phyloP scores from a whole-genome alignment of 495 filamentous ascomycete species.

The Glarea lozoyensis region DNA sequence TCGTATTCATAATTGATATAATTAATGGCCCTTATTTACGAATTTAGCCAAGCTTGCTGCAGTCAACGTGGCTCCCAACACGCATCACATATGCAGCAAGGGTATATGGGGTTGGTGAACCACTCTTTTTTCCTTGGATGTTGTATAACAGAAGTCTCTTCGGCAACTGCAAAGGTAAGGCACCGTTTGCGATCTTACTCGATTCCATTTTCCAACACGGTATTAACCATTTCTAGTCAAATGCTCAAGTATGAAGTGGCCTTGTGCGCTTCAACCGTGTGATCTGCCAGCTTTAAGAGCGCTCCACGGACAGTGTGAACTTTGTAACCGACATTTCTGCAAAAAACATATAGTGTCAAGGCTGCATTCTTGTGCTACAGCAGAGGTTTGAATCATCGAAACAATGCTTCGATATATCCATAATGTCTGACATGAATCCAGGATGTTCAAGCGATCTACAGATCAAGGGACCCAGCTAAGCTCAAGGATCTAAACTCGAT shows the following conservation, averaged over 20 bases:
- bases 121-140: too few species aligned
- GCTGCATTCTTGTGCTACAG: constrained; percentile 17
- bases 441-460: constrained; percentile 14
- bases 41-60: too few species aligned
- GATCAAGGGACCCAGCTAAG: constrained; percentile 9
- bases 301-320: constrained; percentile 11
- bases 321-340: constrained; percentile 29
- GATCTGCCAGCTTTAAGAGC: constrained; percentile 9
- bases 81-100: too few species aligned
- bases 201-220: too few species aligned
- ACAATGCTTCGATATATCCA: constrained; percentile 8
- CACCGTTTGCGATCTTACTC: too few species aligned
- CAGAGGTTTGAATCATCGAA: constrained; percentile 13
- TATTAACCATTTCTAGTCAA: too few species aligned
- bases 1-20: too few species aligned
- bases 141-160: too few species aligned
- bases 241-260: constrained; percentile 20
- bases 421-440: constrained; percentile 9
- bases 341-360: constrained; percentile 5
- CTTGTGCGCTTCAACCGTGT: constrained; percentile 14
- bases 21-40: too few species aligned
- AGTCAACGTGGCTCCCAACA: too few species aligned
- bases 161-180: too few species aligned
- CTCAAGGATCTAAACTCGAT: constrained; percentile 8
- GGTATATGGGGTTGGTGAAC: too few species aligned